Evolutionary conservation across 345 rosid genomes (phyloP).

Genomic region (Populus pruinosa): DNA sequence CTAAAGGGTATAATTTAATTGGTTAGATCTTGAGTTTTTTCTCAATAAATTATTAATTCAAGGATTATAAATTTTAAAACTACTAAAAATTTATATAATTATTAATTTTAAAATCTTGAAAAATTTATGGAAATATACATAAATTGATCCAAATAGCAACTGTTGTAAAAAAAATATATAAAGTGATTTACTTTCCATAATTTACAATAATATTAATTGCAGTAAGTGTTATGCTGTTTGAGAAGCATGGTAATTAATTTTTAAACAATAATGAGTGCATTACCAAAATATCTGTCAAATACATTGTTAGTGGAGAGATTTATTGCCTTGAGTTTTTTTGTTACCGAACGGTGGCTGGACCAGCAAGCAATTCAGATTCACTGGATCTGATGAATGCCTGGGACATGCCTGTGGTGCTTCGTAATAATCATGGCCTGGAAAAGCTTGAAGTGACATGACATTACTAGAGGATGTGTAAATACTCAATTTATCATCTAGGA

Average conservation of each 20-base stretch:
- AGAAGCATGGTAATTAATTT: too few species aligned
- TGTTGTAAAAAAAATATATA: too few species aligned
- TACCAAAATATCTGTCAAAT: not conserved
- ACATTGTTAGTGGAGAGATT: not conserved
- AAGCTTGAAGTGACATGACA: not conserved
- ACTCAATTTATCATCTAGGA: not conserved
- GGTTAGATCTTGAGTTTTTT: accelerated
- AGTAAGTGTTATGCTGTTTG: too few species aligned
- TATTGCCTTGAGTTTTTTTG: not conserved
- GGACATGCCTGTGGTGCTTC: not conserved
- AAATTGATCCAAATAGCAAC: accelerated
- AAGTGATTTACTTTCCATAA: too few species aligned
- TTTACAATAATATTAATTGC: not conserved
- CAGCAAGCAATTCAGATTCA: not conserved
- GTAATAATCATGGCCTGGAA: not conserved
- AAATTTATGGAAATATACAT: accelerated
- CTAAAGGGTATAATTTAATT: accelerated
- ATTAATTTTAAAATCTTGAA: accelerated
- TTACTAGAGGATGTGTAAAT: not conserved
- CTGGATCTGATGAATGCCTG: not conserved
- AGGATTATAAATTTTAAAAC: accelerated
- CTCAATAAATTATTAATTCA: accelerated
- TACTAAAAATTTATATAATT: accelerated
- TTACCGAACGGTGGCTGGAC: not conserved
- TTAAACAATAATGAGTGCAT: not conserved